Percentiles rank a stretch among this genome's conserved stretches.
These are phyloP conservation scores for Fragaria nilgerrensis DNA, from an alignment of 306 rosid genomes.

Conservation along the genomic window DNA sequence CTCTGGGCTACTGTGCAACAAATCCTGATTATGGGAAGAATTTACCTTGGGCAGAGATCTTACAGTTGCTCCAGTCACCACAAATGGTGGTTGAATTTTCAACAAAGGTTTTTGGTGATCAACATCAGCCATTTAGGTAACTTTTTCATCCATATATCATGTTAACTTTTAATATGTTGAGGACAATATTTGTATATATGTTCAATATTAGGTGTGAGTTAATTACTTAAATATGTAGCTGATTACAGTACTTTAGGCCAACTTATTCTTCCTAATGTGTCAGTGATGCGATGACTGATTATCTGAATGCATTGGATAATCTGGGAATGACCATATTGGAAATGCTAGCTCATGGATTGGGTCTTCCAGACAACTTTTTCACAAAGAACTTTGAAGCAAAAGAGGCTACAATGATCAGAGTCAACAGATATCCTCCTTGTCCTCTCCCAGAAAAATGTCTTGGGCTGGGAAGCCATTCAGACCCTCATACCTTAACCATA, in stretches of 20 bases:
- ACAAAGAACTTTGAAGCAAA: neutral
- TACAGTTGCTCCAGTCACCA: conserved; percentile 19
- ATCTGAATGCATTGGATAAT: conserved; percentile 9
- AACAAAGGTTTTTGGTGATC: conserved; percentile 15
- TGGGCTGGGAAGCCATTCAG: conserved; percentile 23
- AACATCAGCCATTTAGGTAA: conserved; percentile 15
- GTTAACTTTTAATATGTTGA: neutral
- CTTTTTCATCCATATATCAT: neutral
- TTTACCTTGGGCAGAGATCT: conserved; percentile 22
- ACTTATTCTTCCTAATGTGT: neutral
- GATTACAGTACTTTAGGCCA: neutral
- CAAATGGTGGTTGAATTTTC: conserved; percentile 11
- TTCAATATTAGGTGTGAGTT: no score
- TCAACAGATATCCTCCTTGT: conserved; percentile 16
- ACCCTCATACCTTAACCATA: conserved; percentile 18
- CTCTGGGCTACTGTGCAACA: conserved; percentile 18
- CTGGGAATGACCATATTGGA: conserved; percentile 14
- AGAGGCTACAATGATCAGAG: conserved; percentile 16
- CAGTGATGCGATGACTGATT: conserved; percentile 10
- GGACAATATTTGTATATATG: neutral
- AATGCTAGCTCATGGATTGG: conserved; percentile 15
- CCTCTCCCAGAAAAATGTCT: conserved; percentile 22
- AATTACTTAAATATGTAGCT: neutral
- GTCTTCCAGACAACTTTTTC: conserved; percentile 1
- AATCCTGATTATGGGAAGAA: conserved; percentile 21